Evolutionary conservation across 148 eudicot species (phyloP).

Genomic region (Rhododendron simsii): DNA sequence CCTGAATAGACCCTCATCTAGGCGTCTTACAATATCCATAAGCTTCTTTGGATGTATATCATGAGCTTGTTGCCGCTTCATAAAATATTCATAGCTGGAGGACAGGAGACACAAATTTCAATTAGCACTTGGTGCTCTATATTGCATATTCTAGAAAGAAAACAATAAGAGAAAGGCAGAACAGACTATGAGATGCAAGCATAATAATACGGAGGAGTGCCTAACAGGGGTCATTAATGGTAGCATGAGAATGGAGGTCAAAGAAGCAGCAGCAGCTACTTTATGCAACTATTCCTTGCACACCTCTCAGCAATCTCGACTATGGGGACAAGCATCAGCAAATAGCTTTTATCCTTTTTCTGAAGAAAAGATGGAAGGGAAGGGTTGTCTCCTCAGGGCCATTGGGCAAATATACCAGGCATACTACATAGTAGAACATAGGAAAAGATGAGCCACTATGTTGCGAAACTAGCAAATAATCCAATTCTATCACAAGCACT

Average conservation of each 20-base stretch:
- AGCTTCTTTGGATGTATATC: constrained; percentile 38
- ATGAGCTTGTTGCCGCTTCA: constrained; percentile 39
- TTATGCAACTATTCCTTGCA: not conserved
- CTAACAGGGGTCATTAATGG: not conserved
- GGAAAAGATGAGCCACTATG: not conserved
- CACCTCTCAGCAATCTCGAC: not conserved
- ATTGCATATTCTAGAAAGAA: not conserved
- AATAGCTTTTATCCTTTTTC: not conserved
- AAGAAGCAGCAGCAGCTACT: not conserved
- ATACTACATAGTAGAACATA: not conserved
- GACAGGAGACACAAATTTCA: not conserved
- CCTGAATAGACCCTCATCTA: constrained; percentile 71
- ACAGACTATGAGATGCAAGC: not conserved
- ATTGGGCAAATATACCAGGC: not conserved
- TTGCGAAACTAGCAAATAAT: not conserved
- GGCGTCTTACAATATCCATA: constrained; percentile 60
- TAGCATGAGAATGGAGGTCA: too few relatives aligned
- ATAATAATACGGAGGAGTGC: not conserved
- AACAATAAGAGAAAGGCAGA: not conserved
- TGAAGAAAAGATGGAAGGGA: not conserved
- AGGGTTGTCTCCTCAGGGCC: not conserved
- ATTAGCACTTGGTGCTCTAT: not conserved
- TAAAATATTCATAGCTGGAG: constrained; percentile 53
- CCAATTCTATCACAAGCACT: not conserved
- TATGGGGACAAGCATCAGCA: not conserved